These are phyloP conservation scores for Dipteronia dyeriana DNA, from an alignment of 345 rosid genomes.

Conservation along the genomic window DNA sequence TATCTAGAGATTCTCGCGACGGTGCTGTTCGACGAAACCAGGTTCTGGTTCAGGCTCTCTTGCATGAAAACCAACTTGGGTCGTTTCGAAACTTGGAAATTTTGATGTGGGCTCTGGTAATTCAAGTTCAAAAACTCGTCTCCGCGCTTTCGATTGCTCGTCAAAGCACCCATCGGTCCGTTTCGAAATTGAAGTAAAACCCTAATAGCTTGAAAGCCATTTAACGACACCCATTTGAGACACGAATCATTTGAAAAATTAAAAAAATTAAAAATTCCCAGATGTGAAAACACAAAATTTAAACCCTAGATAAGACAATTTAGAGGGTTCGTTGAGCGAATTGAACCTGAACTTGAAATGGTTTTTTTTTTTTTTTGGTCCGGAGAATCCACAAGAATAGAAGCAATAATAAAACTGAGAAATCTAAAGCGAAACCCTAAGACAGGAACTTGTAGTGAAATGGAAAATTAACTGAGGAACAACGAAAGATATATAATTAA, in stretches of 20 bases:
- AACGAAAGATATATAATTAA: not conserved
- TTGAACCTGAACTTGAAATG: not conserved
- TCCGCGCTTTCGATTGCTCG: conserved; percentile 63
- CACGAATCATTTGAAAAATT: not conserved
- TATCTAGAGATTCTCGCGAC: conserved; percentile 63
- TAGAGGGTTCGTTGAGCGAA: not conserved
- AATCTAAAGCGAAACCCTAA: not conserved
- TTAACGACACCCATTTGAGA: conserved; percentile 15
- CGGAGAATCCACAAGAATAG: too few relatives aligned
- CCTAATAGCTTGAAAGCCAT: conserved; percentile 37
- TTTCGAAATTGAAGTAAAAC: conserved; percentile 25
- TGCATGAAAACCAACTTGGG: conserved; percentile 49
- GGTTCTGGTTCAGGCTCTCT: conserved; percentile 28
- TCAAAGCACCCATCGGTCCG: conserved; percentile 57
- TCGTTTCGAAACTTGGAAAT: conserved; percentile 55
- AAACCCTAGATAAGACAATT: not conserved
- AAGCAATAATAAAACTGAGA: too few relatives aligned
- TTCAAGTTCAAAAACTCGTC: conserved; percentile 43
- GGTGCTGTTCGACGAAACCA: conserved; percentile 42
- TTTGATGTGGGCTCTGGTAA: conserved; percentile 26
- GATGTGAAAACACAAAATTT: not conserved
- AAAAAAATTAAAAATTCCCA: not conserved
- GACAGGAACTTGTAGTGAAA: not conserved
- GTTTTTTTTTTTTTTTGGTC: not conserved
- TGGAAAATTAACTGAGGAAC: not conserved